Base-by-base conservation (phyloP, 257 asterid genomes). In the Jacaranda copaia region DNA sequence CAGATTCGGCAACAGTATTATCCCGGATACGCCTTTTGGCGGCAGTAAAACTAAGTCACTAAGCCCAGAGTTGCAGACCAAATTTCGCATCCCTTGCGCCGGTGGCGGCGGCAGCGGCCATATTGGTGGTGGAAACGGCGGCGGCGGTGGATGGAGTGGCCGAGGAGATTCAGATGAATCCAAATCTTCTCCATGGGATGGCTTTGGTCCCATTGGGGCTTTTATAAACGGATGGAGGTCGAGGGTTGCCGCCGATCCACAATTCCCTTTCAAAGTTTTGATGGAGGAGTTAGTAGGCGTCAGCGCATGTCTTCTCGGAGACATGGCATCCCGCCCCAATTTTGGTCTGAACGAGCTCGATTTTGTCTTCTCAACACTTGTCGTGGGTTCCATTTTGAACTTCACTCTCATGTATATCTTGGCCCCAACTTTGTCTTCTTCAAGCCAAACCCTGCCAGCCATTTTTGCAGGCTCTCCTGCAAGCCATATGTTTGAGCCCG, bases 251-350 rank as follows among this genome's bases (percentile, higher is more conserved):
- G 89, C 90, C 0, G 91, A 89, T 82, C 87, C 90, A 5, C 90
- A 87, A 61, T 89, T 89, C 68, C 92, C 91, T 1, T 89, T 89
- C 76, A 89, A 89, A 84, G 89, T 89, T 68, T 74, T 87, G 6
- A 89, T 89, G 93, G 93, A 89, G 72, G 93, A 89, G 51, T 55
- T 89, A 68, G 91, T 87, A 7, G 90, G 93, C 13, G 88, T 89
- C 8, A 85, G 80, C 12, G 75, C 91, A 5, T 84, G 87, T 56
- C 87, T 89, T 39, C 55, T 87, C 4, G 91, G 91, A 4, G 93
- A 87, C 83, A 89, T 89, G 91, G 89, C 91, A 0, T 84, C 90
- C 11, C 88, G 91, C 15, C 93, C 91, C 19, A 87, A 85, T 77
- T 87, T 89, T 19, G 93, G 93, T 10, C 91, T 89, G 8, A 87